Evolutionary conservation across 1,284 basidiomycete species (phyloP).

Genomic region (Cutaneotrichosporon sp.): DNA sequence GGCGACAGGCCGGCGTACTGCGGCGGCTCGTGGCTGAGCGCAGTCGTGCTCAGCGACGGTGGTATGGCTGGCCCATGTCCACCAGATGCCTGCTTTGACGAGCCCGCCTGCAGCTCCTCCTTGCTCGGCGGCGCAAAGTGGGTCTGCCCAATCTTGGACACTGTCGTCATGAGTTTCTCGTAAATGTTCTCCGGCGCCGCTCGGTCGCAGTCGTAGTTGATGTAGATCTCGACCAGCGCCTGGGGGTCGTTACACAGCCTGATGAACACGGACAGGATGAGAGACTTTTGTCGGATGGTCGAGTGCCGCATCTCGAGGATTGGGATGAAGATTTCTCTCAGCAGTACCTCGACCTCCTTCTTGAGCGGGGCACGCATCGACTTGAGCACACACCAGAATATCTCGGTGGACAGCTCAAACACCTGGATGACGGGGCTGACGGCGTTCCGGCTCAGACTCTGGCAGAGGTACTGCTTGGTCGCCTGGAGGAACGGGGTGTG

Average conservation of each 20-base stretch:
- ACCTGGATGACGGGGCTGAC: constrained; percentile 93
- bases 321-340: constrained; percentile 98
- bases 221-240: constrained; percentile 90
- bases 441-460: constrained; percentile 90
- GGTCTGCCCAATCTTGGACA: constrained; percentile 80
- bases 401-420: constrained; percentile 96
- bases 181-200: constrained; percentile 92
- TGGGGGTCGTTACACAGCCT: constrained; percentile 90
- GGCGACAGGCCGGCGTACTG: constrained; percentile 64
- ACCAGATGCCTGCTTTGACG: constrained; percentile 37
- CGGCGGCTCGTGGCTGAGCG: constrained; percentile 51
- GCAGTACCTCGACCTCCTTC: constrained; percentile 98
- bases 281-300: constrained; percentile 87
- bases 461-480: constrained; percentile 89
- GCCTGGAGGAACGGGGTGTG: constrained; percentile 84
- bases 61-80: constrained; percentile 50
- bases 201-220: constrained; percentile 96
- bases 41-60: constrained; percentile 62
- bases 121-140: constrained; percentile 56
- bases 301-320: constrained; percentile 98
- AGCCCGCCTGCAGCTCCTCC: constrained; percentile 36
- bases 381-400: constrained; percentile 92
- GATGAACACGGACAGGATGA: constrained; percentile 78
- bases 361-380: constrained; percentile 95
- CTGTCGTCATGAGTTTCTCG: constrained; percentile 89